Evolutionary conservation across 495 filamentous ascomycete species (phyloP), one percentile per base, ranked within the genome.

Genomic region (Sabuloglossum arenarium): DNA sequence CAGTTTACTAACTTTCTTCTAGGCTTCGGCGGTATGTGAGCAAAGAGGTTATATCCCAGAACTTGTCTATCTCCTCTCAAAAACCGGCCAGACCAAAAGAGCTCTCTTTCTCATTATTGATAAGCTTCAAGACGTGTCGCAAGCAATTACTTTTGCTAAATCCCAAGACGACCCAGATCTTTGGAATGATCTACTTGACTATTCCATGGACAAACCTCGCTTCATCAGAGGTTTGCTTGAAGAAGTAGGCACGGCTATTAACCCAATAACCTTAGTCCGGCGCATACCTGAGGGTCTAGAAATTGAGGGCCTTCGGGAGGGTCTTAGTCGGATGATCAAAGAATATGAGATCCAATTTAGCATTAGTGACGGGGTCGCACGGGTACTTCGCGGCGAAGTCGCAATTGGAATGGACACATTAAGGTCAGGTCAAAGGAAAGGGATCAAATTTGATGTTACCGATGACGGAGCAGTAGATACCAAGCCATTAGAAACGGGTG

Each of bases 151-250:
- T 8, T 98, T 97, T 59, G 88, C 88, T 51, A 94, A 95, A 67
- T 81, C 86, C 49, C 88, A 95, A 65, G 77, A 88, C 57, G 90
- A 97, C 58, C 78, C 79, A 0, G 85, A 90, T 61, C 75, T 98
- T 0, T 98, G 91, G 91, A 82, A 94, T 59, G 91, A 98, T 62
- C 75, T 98, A 10, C 79, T 98, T 23, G 78, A 88, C 58, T 96
- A 96, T 70, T 84, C 79, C 24, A 97, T 98, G 93, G 86, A 94
- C 67, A 94, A 94, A 60, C 91, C 91, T 0, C 76, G 76, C 14
- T 98, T 98, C 70, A 95, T 98, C 56, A 81, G 86, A 19, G 93
- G 85, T 1, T 71, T 98, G 8, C 77, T 98, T 1, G 86, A 95
- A 59, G 87, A 96, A 67, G 89, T 93, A 5, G 91, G 93, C 12